phyloP scores from a whole-genome alignment of 129 eudicot genomes.

The Helianthus tuberosus region DNA sequence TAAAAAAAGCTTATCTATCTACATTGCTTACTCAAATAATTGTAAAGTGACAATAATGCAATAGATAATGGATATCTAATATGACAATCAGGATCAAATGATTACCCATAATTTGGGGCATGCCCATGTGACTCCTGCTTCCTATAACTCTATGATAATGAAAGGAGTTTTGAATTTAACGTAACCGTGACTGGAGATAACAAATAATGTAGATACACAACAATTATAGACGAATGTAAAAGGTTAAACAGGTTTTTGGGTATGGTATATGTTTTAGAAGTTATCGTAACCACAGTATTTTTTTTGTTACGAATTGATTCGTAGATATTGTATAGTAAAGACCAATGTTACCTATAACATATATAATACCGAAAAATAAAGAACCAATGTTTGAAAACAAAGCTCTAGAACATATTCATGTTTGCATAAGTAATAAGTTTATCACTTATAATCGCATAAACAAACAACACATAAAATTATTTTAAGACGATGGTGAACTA shows the following conservation, averaged over 20 bases:
- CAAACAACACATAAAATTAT: too few species aligned
- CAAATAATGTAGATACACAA: not conserved
- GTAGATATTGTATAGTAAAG: too few species aligned
- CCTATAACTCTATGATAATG: conserved; percentile 6
- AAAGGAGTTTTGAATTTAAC: not conserved
- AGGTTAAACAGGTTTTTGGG: not conserved
- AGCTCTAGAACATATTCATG: too few species aligned
- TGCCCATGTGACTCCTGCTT: conserved; percentile 21
- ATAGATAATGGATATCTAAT: not conserved
- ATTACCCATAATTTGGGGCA: conserved; percentile 17
- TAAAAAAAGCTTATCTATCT: not conserved
- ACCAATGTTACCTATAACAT: too few species aligned
- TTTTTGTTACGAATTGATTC: too few species aligned
- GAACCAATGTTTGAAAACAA: too few species aligned
- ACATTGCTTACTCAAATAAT: not conserved
- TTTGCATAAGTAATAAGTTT: too few species aligned
- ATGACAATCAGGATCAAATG: not conserved
- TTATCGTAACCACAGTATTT: not conserved
- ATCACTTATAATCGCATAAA: too few species aligned
- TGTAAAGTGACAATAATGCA: conserved; percentile 18
- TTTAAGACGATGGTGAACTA: too few species aligned
- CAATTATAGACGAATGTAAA: not conserved
- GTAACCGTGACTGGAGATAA: conserved; percentile 3
- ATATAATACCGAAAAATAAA: too few species aligned
- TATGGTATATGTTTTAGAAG: not conserved